These are phyloP conservation scores for Lolium multiflorum DNA, from an alignment of 176 grass and related monocot genomes.

Conservation along the genomic window DNA sequence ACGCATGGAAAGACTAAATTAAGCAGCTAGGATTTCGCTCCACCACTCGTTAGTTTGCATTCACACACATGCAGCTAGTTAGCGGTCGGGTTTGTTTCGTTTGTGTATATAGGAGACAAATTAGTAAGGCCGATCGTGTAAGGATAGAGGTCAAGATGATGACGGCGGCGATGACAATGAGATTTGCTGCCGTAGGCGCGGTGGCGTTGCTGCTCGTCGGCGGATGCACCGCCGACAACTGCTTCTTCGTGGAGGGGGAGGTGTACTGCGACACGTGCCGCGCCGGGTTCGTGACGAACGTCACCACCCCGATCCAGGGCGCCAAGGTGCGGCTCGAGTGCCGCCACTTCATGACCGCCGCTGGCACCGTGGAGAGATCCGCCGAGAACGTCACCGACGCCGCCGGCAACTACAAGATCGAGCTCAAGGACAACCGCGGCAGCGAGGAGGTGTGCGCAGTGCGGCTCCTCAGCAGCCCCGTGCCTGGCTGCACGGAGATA, in stretches of 20 bases:
- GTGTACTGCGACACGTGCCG: slow-evolving; percentile 67
- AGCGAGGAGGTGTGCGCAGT: slow-evolving; percentile 58
- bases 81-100: too few species aligned
- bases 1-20: too few species aligned
- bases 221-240: not conserved
- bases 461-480: slow-evolving; percentile 51
- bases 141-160: not conserved
- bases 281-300: slow-evolving; percentile 50
- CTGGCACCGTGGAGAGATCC: slow-evolving; percentile 45
- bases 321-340: slow-evolving; percentile 53
- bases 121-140: too few species aligned
- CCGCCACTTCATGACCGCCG: slow-evolving; percentile 52
- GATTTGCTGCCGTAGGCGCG: not conserved
- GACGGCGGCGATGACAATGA: not conserved
- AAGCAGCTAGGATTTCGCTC: too few species aligned
- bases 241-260: slow-evolving; percentile 52
- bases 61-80: too few species aligned
- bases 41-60: too few species aligned
- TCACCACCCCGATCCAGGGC: slow-evolving; percentile 41
- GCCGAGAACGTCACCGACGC: slow-evolving; percentile 39
- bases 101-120: too few species aligned
- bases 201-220: not conserved
- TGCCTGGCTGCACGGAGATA: slow-evolving; percentile 41
- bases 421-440: slow-evolving; percentile 55
- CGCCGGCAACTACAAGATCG: slow-evolving; percentile 40